Evolutionary conservation across 208 protist genomes (phyloP).

Genomic region (Angomonas ambiguus): DNA sequence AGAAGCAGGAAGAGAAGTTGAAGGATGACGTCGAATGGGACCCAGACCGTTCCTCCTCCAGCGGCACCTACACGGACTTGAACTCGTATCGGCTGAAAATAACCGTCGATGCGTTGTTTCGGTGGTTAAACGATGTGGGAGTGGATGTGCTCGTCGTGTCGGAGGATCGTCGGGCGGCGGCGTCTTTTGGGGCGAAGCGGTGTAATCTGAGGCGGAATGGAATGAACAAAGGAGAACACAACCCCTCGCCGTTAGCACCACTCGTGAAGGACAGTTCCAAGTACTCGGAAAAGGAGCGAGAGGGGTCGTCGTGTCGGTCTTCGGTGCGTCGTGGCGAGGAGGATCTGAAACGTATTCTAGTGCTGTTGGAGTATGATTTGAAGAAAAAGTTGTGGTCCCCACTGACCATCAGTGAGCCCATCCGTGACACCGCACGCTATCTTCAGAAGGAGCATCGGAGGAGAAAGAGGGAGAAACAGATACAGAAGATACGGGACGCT

Average conservation of each 20-base stretch:
- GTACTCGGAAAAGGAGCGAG: not conserved
- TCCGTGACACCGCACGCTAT: conserved; percentile 23
- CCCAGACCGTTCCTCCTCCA: not conserved
- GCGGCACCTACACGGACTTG: not conserved
- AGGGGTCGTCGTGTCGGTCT: not conserved
- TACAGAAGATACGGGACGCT: conserved; percentile 11
- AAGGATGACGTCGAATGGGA: not conserved
- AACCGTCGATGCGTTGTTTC: conserved; percentile 25
- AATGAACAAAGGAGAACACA: not conserved
- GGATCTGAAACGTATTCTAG: conserved; percentile 22
- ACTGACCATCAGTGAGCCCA: conserved; percentile 24
- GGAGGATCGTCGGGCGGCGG: conserved; percentile 23
- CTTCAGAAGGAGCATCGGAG: conserved; percentile 11
- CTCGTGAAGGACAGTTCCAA: not conserved
- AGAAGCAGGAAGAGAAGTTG: not conserved
- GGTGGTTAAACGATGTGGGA: conserved; percentile 38
- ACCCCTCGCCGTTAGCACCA: not conserved
- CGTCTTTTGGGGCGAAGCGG: conserved; percentile 42
- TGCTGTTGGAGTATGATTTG: conserved; percentile 49
- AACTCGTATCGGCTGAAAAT: conserved; percentile 7
- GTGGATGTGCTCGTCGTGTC: conserved; percentile 45
- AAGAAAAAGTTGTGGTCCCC: conserved; percentile 42
- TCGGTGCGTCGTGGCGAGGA: not conserved
- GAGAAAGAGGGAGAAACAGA: conserved; percentile 7
- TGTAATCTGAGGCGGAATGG: conserved; percentile 19